Base-by-base conservation (phyloP, 1,284 basidiomycete species). In the Paramarasmius palmivorus region DNA sequence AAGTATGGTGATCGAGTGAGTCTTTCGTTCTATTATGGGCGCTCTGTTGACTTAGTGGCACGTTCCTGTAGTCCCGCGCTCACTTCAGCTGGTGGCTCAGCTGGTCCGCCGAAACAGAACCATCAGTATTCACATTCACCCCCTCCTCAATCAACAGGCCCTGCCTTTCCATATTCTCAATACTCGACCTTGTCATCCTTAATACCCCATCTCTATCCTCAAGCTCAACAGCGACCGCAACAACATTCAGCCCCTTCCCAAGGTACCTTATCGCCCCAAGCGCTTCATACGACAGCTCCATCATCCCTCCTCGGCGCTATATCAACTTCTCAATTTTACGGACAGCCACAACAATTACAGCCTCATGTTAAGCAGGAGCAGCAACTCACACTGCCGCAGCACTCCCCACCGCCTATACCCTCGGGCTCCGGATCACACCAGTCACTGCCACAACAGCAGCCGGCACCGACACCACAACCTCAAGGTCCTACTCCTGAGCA, bases 211-310 rank as follows among this genome's bases (percentile, higher is more conserved):
- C 44, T 32, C 25, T 32, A 32, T 12, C 42, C 49, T 52, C 70
- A 68, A 41, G 68, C 59, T 5, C 62, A 65, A 38, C 65, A 67
- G 34, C 66, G 73, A 34, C 75, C 72, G 50, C 65, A 60, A 25
- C 44, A 50, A 26, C 53, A 51, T 26, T 41, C 29, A 32, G 7
- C 46, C 20, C 25, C 41, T 10, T 37, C 42, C 38, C 39, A 53
- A 29, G 73, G 82, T 58, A 86, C 84, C 4, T 75, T 88, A 23
- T 83, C 86, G 3, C 88, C 88, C 2, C 84, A 83, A 60, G 81
- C 78, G 45, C 74, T 88, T 29, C 84, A 86, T 63, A 74, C 84
- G 1, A 70, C 71, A 20, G 58, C 60, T 53, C 63, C 68, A 37
- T 62, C 68, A 5, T 59, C 75, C 57, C 63, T 77, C 48, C 69